A percentile compares a stretch with the other conserved stretches of the same genome.
Conservation (phyloP, 2,329 filamentous ascomycete genomes). For the Pyrenochaeta sp. region DNA sequence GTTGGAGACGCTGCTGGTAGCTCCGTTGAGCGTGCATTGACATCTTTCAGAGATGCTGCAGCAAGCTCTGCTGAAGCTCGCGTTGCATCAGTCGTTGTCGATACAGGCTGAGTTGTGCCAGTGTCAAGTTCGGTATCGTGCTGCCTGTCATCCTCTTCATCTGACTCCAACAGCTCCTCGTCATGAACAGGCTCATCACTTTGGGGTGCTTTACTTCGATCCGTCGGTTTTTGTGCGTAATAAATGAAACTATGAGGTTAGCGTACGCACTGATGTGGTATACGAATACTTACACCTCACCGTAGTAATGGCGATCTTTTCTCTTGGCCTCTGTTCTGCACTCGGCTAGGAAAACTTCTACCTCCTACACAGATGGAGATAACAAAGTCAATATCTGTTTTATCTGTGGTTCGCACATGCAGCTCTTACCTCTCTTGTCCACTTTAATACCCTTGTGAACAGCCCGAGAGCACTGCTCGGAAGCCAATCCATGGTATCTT, state of each 20-base stretch:
- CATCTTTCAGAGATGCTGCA: constrained; percentile 2
- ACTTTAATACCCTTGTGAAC: constrained; percentile 39
- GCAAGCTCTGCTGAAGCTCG: constrained; percentile 8
- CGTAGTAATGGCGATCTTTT: constrained; percentile 38
- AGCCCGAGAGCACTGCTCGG: constrained; percentile 34
- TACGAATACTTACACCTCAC: constrained; percentile 28
- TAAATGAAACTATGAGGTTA: constrained; percentile 33
- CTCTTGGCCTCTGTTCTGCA: constrained; percentile 36
- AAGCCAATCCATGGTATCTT: constrained; percentile 40
- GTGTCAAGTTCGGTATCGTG: background rate
- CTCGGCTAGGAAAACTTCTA: constrained; percentile 39
- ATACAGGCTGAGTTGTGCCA: background rate
- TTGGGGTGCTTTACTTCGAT: background rate
- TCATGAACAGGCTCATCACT: constrained; percentile 25
- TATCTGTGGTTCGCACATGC: too few species aligned
- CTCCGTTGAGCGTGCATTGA: background rate
- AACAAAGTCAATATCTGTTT: too few species aligned
- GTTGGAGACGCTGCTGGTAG: background rate
- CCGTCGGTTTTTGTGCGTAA: constrained; percentile 31
- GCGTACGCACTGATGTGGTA: background rate
- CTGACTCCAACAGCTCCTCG: constrained; percentile 31
- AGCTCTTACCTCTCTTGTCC: constrained; percentile 24
- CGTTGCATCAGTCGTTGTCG: constrained; percentile 7
- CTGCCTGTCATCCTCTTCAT: constrained; percentile 22
- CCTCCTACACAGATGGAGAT: constrained; percentile 9